phyloP scores from a whole-genome alignment of 331 rosid genomes.

The Quercus tomentella region DNA sequence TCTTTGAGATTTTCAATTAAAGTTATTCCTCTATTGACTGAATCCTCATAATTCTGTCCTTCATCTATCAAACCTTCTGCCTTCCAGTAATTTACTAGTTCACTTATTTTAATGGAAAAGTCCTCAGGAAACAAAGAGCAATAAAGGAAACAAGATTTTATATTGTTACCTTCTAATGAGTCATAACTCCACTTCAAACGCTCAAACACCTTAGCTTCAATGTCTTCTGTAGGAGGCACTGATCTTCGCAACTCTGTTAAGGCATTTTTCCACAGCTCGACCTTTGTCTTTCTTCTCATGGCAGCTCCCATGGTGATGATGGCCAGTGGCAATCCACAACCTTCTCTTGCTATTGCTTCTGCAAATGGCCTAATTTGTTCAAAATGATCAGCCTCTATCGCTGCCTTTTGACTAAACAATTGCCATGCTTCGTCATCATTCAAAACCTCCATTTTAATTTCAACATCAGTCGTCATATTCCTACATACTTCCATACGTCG shows the following conservation, averaged over 20 bases:
- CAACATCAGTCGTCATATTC: slow-evolving; percentile 1
- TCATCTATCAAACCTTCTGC: too few species aligned
- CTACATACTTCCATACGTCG: slow-evolving; percentile 2
- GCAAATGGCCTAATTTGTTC: neutral
- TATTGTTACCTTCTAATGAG: too few species aligned
- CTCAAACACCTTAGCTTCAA: neutral
- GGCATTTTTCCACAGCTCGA: slow-evolving; percentile 6
- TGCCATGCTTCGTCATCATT: slow-evolving; percentile 6
- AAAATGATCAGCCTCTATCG: neutral
- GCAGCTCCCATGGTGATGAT: slow-evolving; percentile 10
- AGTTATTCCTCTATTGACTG: slow-evolving; percentile 16
- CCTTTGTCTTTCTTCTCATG: neutral
- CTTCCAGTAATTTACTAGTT: too few species aligned
- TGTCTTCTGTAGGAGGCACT: neutral
- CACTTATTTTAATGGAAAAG: too few species aligned
- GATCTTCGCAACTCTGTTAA: neutral
- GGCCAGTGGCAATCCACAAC: slow-evolving; percentile 17
- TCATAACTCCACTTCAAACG: neutral
- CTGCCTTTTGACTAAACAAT: slow-evolving; percentile 13
- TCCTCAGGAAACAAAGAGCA: too few species aligned
- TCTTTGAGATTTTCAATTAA: slow-evolving; percentile 20
- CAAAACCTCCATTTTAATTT: slow-evolving; percentile 1
- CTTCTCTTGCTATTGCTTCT: neutral
- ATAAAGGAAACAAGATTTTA: too few species aligned
- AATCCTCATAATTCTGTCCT: neutral